Conservation (phyloP, 2,329 filamentous ascomycete genomes). For the Aspergillus ruber region DNA sequence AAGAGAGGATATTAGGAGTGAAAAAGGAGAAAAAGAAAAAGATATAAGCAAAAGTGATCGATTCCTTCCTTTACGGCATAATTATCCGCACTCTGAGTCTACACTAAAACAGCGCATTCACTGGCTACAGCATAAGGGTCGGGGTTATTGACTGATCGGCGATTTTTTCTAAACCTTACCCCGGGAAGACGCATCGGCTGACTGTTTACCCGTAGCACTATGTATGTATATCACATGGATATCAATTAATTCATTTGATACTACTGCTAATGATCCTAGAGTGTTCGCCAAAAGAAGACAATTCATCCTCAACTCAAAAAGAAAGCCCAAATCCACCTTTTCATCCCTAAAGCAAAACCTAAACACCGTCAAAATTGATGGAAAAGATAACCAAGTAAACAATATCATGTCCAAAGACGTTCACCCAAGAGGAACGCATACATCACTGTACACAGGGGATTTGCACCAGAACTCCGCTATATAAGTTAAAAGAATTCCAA, state of each 20-base stretch:
- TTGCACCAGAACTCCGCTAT: neutral
- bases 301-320: neutral
- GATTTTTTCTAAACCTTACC: too few relatives aligned
- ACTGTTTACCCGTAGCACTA: too few relatives aligned
- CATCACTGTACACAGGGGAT: neutral
- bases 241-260: too few relatives aligned
- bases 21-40: neutral
- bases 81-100: too few relatives aligned
- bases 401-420: neutral
- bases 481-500: neutral
- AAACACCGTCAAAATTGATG: slow-evolving; percentile 8
- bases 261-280: neutral
- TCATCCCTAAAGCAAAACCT: slow-evolving; percentile 4
- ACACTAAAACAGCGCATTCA: neutral
- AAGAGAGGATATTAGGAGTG: neutral
- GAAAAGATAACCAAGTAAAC: slow-evolving; percentile 1
- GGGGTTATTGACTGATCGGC: too few relatives aligned
- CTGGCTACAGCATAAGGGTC: too few relatives aligned
- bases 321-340: slow-evolving; percentile 5
- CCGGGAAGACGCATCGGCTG: too few relatives aligned
- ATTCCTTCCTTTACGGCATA: neutral
- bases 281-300: neutral
- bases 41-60: neutral
- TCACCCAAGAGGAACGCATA: slow-evolving; percentile 1
- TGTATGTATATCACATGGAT: too few relatives aligned